phyloP scores from a whole-genome alignment of 2,329 filamentous ascomycete genomes.

The Aspergillus floridensis region DNA sequence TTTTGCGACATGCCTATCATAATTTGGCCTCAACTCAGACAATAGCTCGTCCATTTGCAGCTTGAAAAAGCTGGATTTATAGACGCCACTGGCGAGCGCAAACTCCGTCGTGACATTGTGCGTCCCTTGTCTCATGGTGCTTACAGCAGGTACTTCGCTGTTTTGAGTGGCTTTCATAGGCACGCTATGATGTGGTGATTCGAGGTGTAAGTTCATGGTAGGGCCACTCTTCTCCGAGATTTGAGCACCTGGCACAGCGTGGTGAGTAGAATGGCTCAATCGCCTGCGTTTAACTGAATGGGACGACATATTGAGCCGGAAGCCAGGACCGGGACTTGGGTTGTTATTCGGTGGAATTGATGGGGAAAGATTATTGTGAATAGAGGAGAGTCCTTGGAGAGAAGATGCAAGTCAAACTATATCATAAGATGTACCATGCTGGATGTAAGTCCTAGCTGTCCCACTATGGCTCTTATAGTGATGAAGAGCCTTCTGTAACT shows the following conservation, averaged over 20 bases:
- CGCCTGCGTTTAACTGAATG: slow-evolving; percentile 48
- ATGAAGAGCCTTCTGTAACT: too few species aligned
- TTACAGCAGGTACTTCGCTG: background rate
- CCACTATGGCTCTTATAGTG: background rate
- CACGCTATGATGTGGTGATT: slow-evolving; percentile 14
- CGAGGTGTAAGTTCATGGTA: slow-evolving; percentile 21
- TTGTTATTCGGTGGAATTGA: background rate
- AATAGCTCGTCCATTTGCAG: slow-evolving; percentile 65
- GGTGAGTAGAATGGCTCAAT: slow-evolving; percentile 37
- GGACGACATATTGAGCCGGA: slow-evolving; percentile 27
- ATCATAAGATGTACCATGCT: background rate
- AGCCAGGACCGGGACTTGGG: background rate
- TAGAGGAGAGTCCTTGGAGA: background rate
- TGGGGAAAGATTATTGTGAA: background rate
- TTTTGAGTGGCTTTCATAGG: slow-evolving; percentile 13
- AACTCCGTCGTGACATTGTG: slow-evolving; percentile 34
- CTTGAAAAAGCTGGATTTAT: slow-evolving; percentile 66
- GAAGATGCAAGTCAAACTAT: background rate
- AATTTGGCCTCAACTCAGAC: slow-evolving; percentile 55
- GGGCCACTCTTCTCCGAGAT: slow-evolving; percentile 15
- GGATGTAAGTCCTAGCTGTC: background rate
- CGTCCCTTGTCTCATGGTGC: slow-evolving; percentile 18
- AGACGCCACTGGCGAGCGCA: slow-evolving; percentile 50
- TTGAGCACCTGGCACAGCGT: slow-evolving; percentile 2
- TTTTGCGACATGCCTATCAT: slow-evolving; percentile 54